Evolutionary conservation across 2,329 filamentous ascomycete genomes (phyloP).

Genomic region (Monilinia polystroma): DNA sequence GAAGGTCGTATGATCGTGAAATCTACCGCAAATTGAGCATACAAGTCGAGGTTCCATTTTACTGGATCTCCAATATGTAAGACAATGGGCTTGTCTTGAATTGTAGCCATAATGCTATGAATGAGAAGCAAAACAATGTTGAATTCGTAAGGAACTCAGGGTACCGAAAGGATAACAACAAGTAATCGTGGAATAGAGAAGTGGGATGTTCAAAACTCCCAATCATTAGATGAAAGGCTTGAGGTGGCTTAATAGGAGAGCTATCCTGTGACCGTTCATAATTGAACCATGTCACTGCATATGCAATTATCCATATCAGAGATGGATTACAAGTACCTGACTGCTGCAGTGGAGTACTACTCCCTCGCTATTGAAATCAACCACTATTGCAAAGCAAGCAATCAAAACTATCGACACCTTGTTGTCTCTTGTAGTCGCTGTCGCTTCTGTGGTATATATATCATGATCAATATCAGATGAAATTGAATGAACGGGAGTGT

Average conservation of each 20-base stretch:
- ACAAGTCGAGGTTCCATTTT: slow-evolving; percentile 38
- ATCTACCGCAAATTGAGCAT: slow-evolving; percentile 44
- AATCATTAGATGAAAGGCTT: too few species aligned
- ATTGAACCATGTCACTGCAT: slow-evolving; percentile 11
- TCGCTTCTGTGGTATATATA: background rate
- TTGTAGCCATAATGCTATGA: background rate
- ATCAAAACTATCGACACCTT: background rate
- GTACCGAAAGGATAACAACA: background rate
- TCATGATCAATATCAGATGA: background rate
- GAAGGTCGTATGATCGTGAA: slow-evolving; percentile 50
- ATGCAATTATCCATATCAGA: slow-evolving; percentile 8
- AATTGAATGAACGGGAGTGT: background rate
- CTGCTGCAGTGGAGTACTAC: background rate
- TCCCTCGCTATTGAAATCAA: background rate
- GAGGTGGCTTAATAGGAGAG: background rate
- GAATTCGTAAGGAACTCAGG: background rate
- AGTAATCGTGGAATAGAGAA: background rate
- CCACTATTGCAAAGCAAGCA: background rate
- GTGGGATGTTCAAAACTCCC: background rate
- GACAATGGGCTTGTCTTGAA: slow-evolving; percentile 34
- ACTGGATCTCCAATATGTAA: slow-evolving; percentile 41
- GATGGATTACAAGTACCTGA: background rate
- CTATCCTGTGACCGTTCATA: background rate
- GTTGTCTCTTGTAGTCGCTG: background rate
- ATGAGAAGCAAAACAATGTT: background rate